A percentile compares a stretch with the other conserved stretches of the same genome.
These are phyloP conservation scores for Fusarium sp. DNA, from an alignment of 2,329 filamentous ascomycete species.

Conservation along the genomic window DNA sequence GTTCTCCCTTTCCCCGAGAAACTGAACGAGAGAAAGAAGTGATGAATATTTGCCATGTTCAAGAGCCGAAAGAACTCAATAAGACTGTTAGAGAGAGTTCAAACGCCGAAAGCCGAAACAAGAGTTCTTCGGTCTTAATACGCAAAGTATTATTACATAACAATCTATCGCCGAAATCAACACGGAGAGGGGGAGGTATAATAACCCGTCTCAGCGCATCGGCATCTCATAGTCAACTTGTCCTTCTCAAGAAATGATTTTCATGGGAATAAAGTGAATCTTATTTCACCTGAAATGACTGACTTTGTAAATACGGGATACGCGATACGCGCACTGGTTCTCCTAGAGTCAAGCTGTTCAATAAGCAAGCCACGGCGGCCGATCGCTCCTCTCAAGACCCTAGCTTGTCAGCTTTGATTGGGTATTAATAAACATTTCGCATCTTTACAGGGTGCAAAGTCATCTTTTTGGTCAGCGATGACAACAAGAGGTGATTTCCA, in stretches of 20 bases:
- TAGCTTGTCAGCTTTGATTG: not conserved
- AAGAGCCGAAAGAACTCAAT: not conserved
- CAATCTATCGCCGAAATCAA: not conserved
- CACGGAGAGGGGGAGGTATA: not conserved
- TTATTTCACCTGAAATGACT: not conserved
- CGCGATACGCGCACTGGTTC: not conserved
- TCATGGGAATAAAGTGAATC: not conserved
- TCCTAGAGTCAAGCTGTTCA: not conserved
- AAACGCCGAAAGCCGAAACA: not conserved
- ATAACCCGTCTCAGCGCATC: not conserved
- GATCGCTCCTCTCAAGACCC: not conserved
- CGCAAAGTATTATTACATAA: not conserved
- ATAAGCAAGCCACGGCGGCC: constrained; percentile 1
- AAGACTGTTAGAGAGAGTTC: not conserved
- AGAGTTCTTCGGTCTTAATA: not conserved
- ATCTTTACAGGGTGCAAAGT: not conserved
- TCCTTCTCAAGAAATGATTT: not conserved
- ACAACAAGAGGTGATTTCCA: not conserved
- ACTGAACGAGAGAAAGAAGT: not conserved
- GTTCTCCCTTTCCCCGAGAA: not conserved
- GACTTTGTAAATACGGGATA: not conserved
- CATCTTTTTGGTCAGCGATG: not conserved
- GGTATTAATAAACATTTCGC: not conserved
- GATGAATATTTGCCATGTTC: not conserved
- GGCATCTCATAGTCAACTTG: not conserved